Conservation (phyloP, 2,329 filamentous ascomycete species). For the Clarireedia monteithiana region DNA sequence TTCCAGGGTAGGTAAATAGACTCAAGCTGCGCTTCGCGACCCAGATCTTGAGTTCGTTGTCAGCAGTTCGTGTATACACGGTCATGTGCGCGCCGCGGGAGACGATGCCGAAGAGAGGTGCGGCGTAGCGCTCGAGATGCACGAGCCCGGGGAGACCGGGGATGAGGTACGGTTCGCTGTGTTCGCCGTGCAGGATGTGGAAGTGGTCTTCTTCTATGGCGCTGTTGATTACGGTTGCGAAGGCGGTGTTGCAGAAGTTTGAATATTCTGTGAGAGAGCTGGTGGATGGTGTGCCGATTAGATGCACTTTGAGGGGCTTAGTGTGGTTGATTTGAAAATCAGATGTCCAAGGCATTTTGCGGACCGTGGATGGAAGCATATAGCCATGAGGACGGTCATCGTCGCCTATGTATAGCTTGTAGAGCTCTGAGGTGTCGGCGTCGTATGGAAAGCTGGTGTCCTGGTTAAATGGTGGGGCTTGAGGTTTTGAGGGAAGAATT, state of each 20-base stretch:
- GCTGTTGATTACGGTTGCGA: slow-evolving; percentile 31
- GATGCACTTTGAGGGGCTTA: slow-evolving; percentile 27
- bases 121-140: slow-evolving; percentile 10
- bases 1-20: slow-evolving; percentile 64
- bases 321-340: slow-evolving; percentile 30
- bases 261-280: slow-evolving; percentile 27
- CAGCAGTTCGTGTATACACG: slow-evolving; percentile 41
- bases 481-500: neutral
- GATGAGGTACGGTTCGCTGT: slow-evolving; percentile 7
- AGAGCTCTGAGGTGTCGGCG: slow-evolving; percentile 25
- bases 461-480: neutral
- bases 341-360: slow-evolving; percentile 38
- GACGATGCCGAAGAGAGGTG: slow-evolving; percentile 53
- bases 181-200: slow-evolving; percentile 18
- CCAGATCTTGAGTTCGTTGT: slow-evolving; percentile 53
- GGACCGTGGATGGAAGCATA: slow-evolving; percentile 38
- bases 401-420: slow-evolving; percentile 37
- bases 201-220: slow-evolving; percentile 33
- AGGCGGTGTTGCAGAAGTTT: slow-evolving; percentile 30
- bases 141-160: neutral
- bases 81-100: slow-evolving; percentile 61
- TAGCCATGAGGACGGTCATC: slow-evolving; percentile 43
- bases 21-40: slow-evolving; percentile 55
- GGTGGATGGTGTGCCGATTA: slow-evolving; percentile 16
- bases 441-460: slow-evolving; percentile 10